Base-by-base conservation (phyloP, 495 filamentous ascomycete genomes). In the Cetradonia linearis region DNA sequence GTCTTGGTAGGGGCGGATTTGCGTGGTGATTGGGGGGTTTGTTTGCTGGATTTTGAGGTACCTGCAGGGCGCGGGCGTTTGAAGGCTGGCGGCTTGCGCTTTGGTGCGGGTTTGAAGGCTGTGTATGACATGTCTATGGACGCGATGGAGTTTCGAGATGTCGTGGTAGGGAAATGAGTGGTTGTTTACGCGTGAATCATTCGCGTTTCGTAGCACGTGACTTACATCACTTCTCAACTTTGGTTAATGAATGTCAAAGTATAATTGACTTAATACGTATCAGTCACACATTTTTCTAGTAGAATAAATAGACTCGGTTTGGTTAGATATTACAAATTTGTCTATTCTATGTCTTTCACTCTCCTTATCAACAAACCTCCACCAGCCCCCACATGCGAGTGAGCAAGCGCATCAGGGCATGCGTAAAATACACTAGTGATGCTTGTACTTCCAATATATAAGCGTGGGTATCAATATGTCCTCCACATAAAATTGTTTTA, bases 51-150 rank as follows among this genome's bases (percentile, higher is more conserved):
- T 62, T 74, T 73, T 48, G 66, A 53, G 44, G 58, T 31, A 54
- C 10, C 27, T 50, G 48, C 31, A 5, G 66, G 69, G 56, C 73
- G 71, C 2, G 78, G 77, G n/a, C 77, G 77, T 23, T 78, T 80
- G 71, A 80, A 80, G 27, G 77, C 73, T 16, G 77, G 72, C 9
- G 62, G 69, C 47, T 74, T 71, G 48, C 73, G 73, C 60, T 81
- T 80, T 46, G 72, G 67, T 4, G 70, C 55, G 1, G 71, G 54
- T 52, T 66, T 62, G 28, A 62, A 61, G 14, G 55, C 38, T 52
- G 50, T 36, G 30, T 55, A 25, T 36, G 62, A 33, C 52, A 59
- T 68, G 14, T 53, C 66, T 47, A 54, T 56, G 34, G 71, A 63
- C 2, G 34, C 38, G 13, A 58, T 55, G 33, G 58, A 44, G 59